Conservation (phyloP, 2,329 filamentous ascomycete species). For the Pyrenophora teres region DNA sequence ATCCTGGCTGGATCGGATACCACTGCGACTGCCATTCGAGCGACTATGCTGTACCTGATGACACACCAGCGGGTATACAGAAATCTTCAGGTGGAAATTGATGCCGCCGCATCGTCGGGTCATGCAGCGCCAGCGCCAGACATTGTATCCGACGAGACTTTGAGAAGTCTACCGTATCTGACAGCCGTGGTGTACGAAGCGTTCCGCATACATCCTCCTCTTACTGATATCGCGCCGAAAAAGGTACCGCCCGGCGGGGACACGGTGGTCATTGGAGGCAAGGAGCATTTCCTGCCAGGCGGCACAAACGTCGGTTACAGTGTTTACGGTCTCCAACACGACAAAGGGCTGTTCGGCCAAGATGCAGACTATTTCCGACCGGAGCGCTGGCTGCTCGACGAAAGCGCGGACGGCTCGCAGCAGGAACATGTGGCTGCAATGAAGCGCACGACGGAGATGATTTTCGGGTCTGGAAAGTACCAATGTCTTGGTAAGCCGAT, state of each 20-base stretch:
- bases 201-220: constrained; percentile 48
- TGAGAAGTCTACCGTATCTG: constrained; percentile 49
- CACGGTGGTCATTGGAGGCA: constrained; percentile 22
- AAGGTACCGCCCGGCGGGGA: constrained; percentile 36
- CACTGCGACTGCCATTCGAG: constrained; percentile 60
- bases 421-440: constrained; percentile 23
- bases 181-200: constrained; percentile 54
- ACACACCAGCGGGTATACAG: constrained; percentile 53
- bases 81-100: constrained; percentile 54
- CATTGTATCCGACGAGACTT: constrained; percentile 54
- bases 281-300: constrained; percentile 31
- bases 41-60: constrained; percentile 57
- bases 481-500: constrained; percentile 40
- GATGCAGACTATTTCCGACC: constrained; percentile 54
- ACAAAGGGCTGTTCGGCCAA: constrained; percentile 32
- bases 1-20: constrained; percentile 63
- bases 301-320: constrained; percentile 35
- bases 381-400: constrained; percentile 52
- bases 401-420: constrained; percentile 5
- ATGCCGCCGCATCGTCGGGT: constrained; percentile 37
- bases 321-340: constrained; percentile 25
- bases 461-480: constrained; percentile 42
- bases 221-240: constrained; percentile 34
- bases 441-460: constrained; percentile 33
- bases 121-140: constrained; percentile 14